phyloP scores from a whole-genome alignment of 345 rosid species.

The Cardamine chenopodiifolia region DNA sequence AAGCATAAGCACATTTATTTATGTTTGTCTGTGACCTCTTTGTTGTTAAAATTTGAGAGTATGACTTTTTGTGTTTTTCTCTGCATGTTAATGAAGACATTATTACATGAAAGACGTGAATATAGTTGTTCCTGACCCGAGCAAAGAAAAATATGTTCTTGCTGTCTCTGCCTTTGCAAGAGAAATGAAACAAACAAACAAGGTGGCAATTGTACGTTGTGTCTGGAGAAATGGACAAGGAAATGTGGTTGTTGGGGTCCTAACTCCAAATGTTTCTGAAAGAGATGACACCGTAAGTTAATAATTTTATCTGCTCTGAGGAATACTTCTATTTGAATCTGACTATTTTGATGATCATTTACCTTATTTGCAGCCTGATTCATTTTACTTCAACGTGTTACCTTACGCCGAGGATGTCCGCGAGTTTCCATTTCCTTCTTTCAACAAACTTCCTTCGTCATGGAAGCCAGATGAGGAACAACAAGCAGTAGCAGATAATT shows the following conservation, averaged over 20 bases:
- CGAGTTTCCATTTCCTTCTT: conserved; percentile 87
- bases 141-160: conserved; percentile 58
- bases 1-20: conserved; percentile 29
- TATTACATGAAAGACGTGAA: conserved; percentile 94
- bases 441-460: conserved; percentile 67
- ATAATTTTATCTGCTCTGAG: conserved; percentile 4
- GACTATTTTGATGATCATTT: conserved; percentile 20
- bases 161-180: conserved; percentile 87
- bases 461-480: conserved; percentile 79
- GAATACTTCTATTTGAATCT: conserved; percentile 15
- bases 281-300: conserved; percentile 64
- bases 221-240: conserved; percentile 93
- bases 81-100: conserved; percentile 57
- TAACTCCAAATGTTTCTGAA: conserved; percentile 77
- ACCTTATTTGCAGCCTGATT: conserved; percentile 68
- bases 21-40: conserved; percentile 5
- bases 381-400: conserved; percentile 81
- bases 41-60: conserved; percentile 13
- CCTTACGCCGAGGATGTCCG: conserved; percentile 93
- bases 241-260: conserved; percentile 73
- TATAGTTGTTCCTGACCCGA: conserved; percentile 80
- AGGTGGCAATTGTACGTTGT: conserved; percentile 85
- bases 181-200: conserved; percentile 80
- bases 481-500: conserved; percentile 77
- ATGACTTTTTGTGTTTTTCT: conserved; percentile 21